phyloP scores from a whole-genome alignment of 2,329 filamentous ascomycete species.

The Dothideomycetes sp. region DNA sequence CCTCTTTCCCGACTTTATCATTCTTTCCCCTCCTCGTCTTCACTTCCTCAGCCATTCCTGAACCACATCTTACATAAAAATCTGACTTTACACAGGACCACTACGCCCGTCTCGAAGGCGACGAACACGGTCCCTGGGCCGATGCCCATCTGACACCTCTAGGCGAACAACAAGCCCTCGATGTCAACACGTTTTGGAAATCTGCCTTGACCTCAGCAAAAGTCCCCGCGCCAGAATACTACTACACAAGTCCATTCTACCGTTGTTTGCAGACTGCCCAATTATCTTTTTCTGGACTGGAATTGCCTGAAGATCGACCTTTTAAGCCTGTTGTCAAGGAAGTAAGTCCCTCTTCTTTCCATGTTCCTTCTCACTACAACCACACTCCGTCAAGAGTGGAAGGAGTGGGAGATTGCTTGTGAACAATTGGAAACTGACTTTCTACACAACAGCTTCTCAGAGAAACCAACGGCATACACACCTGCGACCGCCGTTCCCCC shows the following conservation, averaged over 20 bases:
- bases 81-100: conserved; percentile 29
- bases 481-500: conserved; percentile 54
- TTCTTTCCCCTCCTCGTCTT: background rate
- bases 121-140: conserved; percentile 49
- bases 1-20: too few species aligned
- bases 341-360: conserved; percentile 45
- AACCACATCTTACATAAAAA: background rate
- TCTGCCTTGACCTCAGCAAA: conserved; percentile 41
- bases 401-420: background rate
- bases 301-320: conserved; percentile 40
- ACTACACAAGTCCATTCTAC: conserved; percentile 54
- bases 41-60: background rate
- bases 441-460: conserved; percentile 37
- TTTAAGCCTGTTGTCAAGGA: conserved; percentile 55
- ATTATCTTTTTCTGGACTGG: conserved; percentile 49
- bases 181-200: conserved; percentile 50
- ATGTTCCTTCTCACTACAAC: background rate
- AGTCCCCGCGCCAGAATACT: conserved; percentile 51
- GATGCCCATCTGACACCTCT: conserved; percentile 50
- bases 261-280: conserved; percentile 53
- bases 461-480: conserved; percentile 59
- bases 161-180: conserved; percentile 46
- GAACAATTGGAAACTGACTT: too few species aligned
- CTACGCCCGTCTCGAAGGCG: conserved; percentile 50
- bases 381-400: conserved; percentile 27